A percentile compares a stretch with the other conserved stretches of the same genome.
phyloP scores from a whole-genome alignment of 2,329 filamentous ascomycete genomes.

The Ophiocordyceps camponoti-saundersi region DNA sequence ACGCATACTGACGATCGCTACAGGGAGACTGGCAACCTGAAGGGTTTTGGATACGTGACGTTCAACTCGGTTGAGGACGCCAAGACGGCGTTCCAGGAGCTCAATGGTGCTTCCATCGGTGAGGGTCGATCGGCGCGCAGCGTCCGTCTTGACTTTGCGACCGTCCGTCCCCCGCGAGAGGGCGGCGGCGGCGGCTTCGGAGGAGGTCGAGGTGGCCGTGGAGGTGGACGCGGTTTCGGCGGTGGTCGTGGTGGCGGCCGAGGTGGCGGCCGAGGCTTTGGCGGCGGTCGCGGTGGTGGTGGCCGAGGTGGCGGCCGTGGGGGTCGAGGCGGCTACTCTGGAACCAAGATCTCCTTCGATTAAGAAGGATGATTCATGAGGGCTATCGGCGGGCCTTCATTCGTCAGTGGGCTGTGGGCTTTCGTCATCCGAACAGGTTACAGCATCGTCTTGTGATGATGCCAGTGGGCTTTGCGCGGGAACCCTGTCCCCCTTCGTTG shows the following conservation, averaged over 20 bases:
- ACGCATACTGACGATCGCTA: constrained; percentile 1
- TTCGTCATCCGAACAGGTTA: constrained; percentile 31
- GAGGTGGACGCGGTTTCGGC: constrained; percentile 23
- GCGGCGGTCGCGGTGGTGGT: constrained; percentile 34
- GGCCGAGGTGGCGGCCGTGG: constrained; percentile 35
- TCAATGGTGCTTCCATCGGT: constrained; percentile 49
- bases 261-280: constrained; percentile 30
- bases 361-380: constrained; percentile 22
- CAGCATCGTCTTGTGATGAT: constrained; percentile 13
- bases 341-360: constrained; percentile 62
- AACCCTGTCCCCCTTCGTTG: constrained; percentile 16
- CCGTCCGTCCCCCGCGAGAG: constrained; percentile 45
- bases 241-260: constrained; percentile 25
- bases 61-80: constrained; percentile 74
- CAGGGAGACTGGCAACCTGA: constrained; percentile 64
- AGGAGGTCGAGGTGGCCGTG: constrained; percentile 32
- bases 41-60: constrained; percentile 86
- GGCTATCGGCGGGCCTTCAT: constrained; percentile 24
- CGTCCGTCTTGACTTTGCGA: constrained; percentile 70
- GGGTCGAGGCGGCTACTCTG: constrained; percentile 33
- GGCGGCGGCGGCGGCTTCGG: constrained; percentile 34
- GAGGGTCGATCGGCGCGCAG: constrained; percentile 52
- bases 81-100: constrained; percentile 50
- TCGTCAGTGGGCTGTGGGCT: constrained; percentile 27
- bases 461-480: constrained; percentile 37